Conservation (phyloP, 2,329 filamentous ascomycete genomes). For the Colletotrichum incanum region DNA sequence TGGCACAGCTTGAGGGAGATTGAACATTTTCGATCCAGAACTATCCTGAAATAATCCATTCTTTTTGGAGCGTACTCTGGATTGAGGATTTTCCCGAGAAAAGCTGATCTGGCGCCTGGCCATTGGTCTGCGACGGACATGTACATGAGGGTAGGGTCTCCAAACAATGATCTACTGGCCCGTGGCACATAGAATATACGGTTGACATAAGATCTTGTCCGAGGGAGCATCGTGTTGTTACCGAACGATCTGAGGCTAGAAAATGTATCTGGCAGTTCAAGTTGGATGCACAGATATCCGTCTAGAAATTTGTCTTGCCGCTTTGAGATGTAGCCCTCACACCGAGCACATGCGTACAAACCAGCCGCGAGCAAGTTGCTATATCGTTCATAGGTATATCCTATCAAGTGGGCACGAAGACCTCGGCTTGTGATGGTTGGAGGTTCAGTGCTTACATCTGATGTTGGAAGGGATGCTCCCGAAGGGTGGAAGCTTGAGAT, state of each 20-base stretch:
- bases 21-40: not conserved
- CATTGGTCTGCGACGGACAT: not conserved
- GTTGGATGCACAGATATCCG: not conserved
- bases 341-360: not conserved
- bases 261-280: not conserved
- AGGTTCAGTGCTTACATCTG: not conserved
- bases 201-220: not conserved
- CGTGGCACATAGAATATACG: not conserved
- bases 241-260: not conserved
- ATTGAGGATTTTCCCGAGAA: not conserved
- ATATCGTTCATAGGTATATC: too few species aligned
- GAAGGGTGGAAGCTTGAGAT: too few species aligned
- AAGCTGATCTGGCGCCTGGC: not conserved
- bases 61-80: fast-evolving
- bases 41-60: not conserved
- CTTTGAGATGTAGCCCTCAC: too few species aligned
- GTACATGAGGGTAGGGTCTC: not conserved
- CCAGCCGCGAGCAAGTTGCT: not conserved
- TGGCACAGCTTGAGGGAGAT: not conserved
- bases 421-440: constrained; percentile 15
- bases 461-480: not conserved
- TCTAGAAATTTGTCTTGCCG: not conserved
- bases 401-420: not conserved
- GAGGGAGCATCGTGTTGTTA: not conserved
- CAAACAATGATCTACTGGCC: not conserved